Base-by-base conservation (phyloP, 768 basidiomycete species). In the Coprinopsis sp. region DNA sequence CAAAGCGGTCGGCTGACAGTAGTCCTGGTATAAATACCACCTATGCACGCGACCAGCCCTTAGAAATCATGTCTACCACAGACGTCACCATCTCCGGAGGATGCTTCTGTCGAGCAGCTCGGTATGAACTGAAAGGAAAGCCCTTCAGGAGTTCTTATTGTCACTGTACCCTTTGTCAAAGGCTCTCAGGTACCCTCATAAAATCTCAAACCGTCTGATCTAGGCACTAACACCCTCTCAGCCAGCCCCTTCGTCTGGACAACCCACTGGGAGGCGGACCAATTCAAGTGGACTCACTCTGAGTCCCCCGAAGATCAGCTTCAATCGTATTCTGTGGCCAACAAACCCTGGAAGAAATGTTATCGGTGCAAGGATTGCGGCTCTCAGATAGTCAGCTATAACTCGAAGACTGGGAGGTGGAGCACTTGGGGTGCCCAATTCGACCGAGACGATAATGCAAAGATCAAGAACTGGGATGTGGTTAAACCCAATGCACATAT, bases 141-240 rank as follows among this genome's bases (percentile, higher is more conserved):
- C 81, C 83, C 0, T 52, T 76, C 3, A 63, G 78, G 27, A 77
- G 76, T 51, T 82, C 78, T 4, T 85, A 78, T 55, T 86, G 82
- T 51, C 85, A 87, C 55, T 87, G 85, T 56, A 79, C 79, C 3
- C 59, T 73, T n/a, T 87, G 85, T 55, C 84, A 86, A 60, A 66
- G 74, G 31, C 58, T 84, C 41, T 77, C 64, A 52, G 78, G 82
- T 76, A 56, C 21, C 31, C 21, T 41, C 46, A 31, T 42, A 37
- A n/a, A 29, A 4, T 30, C 5, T 21, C 22, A 19, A 37, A 41
- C 31, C 21, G 37, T 11, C 27, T 33, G 30, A 16, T 33, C 24
- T 12, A 29, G 10, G 23, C n/a, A n/a, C n/a, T n/a, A n/a, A n/a
- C n/a, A n/a, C n/a, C n/a, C n/a, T n/a, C n/a, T 16, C 43, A 83